Conservation (phyloP, 331 rosid species). For the Telfairia occidentalis region DNA sequence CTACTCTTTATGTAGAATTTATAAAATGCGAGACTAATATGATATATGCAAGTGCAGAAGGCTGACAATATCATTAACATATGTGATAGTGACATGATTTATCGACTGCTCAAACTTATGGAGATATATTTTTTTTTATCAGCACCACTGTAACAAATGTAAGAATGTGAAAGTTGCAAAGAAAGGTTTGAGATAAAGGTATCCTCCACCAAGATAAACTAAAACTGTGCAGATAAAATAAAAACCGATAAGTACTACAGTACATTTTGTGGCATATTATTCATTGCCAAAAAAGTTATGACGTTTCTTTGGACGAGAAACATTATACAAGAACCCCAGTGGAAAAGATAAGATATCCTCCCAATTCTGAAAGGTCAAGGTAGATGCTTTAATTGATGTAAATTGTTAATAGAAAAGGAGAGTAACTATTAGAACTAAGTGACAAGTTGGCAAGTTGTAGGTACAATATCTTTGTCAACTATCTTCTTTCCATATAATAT, state of each 20-base stretch:
- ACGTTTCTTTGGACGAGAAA: not conserved
- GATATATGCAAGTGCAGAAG: not conserved
- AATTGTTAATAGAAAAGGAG: not conserved
- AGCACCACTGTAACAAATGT: not conserved
- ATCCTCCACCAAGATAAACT: not conserved
- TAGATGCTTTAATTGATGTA: not conserved
- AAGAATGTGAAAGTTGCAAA: not conserved
- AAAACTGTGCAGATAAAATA: not conserved
- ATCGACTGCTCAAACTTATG: not conserved
- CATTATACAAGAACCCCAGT: not conserved
- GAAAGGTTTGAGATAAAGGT: not conserved
- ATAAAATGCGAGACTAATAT: not conserved
- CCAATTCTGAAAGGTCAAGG: not conserved
- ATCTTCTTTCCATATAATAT: not conserved
- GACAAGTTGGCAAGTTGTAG: not conserved
- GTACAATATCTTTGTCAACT: not conserved
- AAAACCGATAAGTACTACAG: not conserved
- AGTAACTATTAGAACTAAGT: not conserved
- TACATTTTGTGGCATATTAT: no score
- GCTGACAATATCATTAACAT: not conserved
- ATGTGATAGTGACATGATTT: not conserved
- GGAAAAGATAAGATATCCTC: not conserved
- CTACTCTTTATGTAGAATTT: conserved; percentile 1
- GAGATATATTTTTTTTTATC: not conserved
- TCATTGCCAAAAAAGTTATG: no score